A percentile compares a stretch with the other conserved stretches of the same genome.
These are phyloP conservation scores for Citrullus amarus DNA, from an alignment of 306 rosid genomes.

Conservation along the genomic window DNA sequence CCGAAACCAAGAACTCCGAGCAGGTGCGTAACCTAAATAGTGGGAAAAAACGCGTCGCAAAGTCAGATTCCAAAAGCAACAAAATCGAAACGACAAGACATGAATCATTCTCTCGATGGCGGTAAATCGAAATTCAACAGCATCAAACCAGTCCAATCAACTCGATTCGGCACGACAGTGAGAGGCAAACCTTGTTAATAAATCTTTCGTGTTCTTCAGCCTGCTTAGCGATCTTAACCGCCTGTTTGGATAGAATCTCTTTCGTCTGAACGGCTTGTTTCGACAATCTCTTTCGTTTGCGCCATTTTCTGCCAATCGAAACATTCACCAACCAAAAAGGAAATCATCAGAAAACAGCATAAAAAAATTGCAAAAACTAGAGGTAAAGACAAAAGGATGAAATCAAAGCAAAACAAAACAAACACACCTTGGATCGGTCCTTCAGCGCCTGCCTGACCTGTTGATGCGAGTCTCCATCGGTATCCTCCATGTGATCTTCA, in stretches of 20 bases:
- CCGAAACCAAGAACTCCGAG: slow-evolving; percentile 74
- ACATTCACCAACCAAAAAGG: slow-evolving; percentile 16
- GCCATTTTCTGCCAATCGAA: slow-evolving; percentile 40
- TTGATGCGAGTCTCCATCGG: slow-evolving; percentile 36
- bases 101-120: not conserved
- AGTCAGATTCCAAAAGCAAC: not conserved
- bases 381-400: not conserved
- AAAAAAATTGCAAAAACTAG: slow-evolving; percentile 1
- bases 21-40: slow-evolving; percentile 60
- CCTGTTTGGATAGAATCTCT: slow-evolving; percentile 62
- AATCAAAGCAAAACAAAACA: not conserved
- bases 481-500: slow-evolving; percentile 34
- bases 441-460: slow-evolving; percentile 34
- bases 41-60: not conserved
- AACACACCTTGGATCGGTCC: slow-evolving; percentile 60
- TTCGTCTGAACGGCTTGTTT: slow-evolving; percentile 72
- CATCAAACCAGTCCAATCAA: not conserved
- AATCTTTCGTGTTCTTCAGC: slow-evolving; percentile 84
- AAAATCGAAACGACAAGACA: not conserved
- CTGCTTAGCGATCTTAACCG: slow-evolving; percentile 68
- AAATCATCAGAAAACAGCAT: slow-evolving; percentile 1
- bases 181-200: slow-evolving; percentile 52
- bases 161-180: not conserved
- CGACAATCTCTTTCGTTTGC: slow-evolving; percentile 51
- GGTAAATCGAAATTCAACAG: not conserved